Evolutionary conservation across 768 basidiomycete species (phyloP), one percentile per base, ranked within the genome.

Genomic region (Gloeostereum incarnatum): DNA sequence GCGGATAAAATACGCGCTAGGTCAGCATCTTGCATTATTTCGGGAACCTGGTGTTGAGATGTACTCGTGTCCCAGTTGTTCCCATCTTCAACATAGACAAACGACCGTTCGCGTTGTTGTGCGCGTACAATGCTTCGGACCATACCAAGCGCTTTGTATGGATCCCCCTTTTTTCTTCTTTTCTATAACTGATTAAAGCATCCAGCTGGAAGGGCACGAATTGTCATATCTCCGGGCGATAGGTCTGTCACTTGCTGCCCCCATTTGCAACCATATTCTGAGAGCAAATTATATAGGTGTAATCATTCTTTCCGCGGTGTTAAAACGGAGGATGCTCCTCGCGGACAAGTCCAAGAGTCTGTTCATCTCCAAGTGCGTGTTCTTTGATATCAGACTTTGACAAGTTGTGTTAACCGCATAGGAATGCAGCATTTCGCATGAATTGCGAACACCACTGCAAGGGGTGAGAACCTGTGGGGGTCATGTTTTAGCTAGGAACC

Each of bases 81-180:
- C 92, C 92, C 5, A 83, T 94, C 35, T 93, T 87, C 57, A 92
- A 93, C 48, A 78, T 94, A 37, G 89, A 94, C 61, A 87, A 90
- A 60, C 75, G 83, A 36, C 89, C 91, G 8, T 94, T 96, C 49
- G 89, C 89, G 5, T 56, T 96, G 50, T 66, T 97, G 14, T 92
- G 88, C 47, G 90, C 89, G 4, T 94, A 92, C 58, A 96, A 92
- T 58, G 81, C 81, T 0, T 78, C 78, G 9, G 78, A 85, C 39
- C 77, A 86, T 41, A 71, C 75, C 1, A 84, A 81, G 51, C 83
- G 86, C 48, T 92, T 83, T 57, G 86, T 88, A 53, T 57, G 77
- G 55, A 2, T 17, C 6, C 5, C 5, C 5, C 11, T 18, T 23
- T 23, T 34, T 29, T 31, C 36, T 22, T 21, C 34, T 34, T 42